Conservation (phyloP, 225 moss, liverwort and hornwort species). For the Climacium dendroides region DNA sequence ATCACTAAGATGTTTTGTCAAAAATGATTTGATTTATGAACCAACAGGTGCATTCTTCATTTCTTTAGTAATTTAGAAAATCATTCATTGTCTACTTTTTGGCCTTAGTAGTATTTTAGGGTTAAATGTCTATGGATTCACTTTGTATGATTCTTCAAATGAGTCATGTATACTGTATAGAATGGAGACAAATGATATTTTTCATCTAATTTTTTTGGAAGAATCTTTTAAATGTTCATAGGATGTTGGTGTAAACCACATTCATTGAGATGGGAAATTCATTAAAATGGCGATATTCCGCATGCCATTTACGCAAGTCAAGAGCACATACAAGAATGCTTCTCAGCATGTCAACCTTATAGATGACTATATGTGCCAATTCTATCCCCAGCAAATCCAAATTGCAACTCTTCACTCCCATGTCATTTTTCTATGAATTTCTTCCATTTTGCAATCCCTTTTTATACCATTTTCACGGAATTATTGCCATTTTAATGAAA, state of each 20-base stretch:
- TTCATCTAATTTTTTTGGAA: neutral
- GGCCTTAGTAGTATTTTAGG: accelerated
- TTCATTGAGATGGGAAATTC: neutral
- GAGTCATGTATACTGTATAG: neutral
- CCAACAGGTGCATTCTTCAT: neutral
- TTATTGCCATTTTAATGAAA: too few species aligned
- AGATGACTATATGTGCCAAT: too few species aligned
- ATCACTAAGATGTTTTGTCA: neutral
- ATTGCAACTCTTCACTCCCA: too few species aligned
- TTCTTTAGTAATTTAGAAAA: neutral
- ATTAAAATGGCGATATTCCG: too few species aligned
- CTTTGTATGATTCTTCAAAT: neutral
- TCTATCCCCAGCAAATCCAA: too few species aligned
- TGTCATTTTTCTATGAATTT: too few species aligned
- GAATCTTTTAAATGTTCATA: neutral
- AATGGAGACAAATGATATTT: neutral
- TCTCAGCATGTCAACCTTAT: too few species aligned
- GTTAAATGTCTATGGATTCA: neutral
- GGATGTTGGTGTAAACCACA: neutral
- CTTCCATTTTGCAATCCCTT: too few species aligned
- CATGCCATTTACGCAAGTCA: too few species aligned
- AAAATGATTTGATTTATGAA: neutral
- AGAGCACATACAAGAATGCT: too few species aligned
- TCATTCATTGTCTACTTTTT: neutral
- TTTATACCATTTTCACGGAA: too few species aligned